phyloP scores from a whole-genome alignment of 805 yeast species.

The Candida alai region DNA sequence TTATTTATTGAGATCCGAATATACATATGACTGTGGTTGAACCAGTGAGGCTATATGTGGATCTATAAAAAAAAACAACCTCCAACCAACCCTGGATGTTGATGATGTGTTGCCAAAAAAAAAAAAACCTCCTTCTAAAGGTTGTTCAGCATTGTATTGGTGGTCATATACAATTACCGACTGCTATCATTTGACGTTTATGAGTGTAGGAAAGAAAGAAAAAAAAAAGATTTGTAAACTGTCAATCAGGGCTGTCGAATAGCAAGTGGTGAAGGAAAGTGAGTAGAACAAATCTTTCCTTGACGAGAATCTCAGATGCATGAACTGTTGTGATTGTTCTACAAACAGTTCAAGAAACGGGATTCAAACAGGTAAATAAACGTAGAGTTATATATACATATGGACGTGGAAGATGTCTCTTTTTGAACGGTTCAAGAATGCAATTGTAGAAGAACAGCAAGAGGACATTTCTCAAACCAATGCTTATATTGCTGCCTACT shows the following conservation, averaged over 20 bases:
- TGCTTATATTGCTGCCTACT: constrained; percentile 26
- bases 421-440: constrained; percentile 20
- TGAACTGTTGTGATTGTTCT: constrained; percentile 3
- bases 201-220: background rate
- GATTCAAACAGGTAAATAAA: constrained; percentile 6
- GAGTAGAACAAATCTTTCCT: background rate
- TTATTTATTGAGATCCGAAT: too few relatives aligned
- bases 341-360: constrained; percentile 8
- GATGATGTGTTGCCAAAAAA: too few relatives aligned
- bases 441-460: constrained; percentile 35
- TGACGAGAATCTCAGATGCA: constrained; percentile 10
- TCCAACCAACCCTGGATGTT: too few relatives aligned
- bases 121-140: too few relatives aligned
- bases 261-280: constrained; percentile 12
- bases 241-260: constrained; percentile 15
- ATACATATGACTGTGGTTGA: too few relatives aligned
- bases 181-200: too few relatives aligned
- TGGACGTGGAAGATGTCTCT: constrained; percentile 10
- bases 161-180: too few relatives aligned
- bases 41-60: too few relatives aligned
- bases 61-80: too few relatives aligned
- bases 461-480: constrained; percentile 33
- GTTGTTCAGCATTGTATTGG: too few relatives aligned
- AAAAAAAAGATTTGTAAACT: constrained; percentile 2
- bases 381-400: too few relatives aligned